These are phyloP conservation scores for Skeletonema grethae DNA, from an alignment of 108 stramenopile species.

Conservation along the genomic window DNA sequence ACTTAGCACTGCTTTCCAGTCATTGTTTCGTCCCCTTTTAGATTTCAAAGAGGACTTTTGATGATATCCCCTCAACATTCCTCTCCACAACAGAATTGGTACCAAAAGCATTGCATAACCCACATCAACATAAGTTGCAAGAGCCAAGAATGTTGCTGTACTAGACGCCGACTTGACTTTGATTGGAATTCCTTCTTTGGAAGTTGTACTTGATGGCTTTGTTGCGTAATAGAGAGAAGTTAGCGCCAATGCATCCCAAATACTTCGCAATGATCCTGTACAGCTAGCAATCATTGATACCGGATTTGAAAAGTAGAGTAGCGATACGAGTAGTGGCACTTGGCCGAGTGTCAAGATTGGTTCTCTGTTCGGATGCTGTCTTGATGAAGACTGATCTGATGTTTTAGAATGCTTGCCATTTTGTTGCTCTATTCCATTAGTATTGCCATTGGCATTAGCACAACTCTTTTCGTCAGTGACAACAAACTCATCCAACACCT, in stretches of 20 bases:
- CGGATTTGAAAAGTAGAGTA: constrained; percentile 62
- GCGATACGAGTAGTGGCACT: constrained; percentile 50
- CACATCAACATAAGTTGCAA: constrained; percentile 60
- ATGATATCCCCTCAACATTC: constrained; percentile 9
- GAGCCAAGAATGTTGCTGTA: constrained; percentile 52
- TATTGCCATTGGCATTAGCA: not conserved
- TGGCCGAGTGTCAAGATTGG: constrained; percentile 31
- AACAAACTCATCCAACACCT: constrained; percentile 1
- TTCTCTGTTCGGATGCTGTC: constrained; percentile 3
- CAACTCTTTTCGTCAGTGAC: not conserved
- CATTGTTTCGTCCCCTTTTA: constrained; percentile 6
- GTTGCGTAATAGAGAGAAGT: constrained; percentile 42
- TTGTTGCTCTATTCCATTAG: not conserved
- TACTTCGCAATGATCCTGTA: constrained; percentile 48
- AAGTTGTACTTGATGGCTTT: not conserved
- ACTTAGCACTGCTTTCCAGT: constrained; percentile 30
- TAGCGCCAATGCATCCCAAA: constrained; percentile 52
- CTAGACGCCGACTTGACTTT: constrained; percentile 20
- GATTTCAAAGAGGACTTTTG: constrained; percentile 13
- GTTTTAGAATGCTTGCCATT: not conserved
- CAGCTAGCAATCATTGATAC: constrained; percentile 49
- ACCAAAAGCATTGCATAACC: constrained; percentile 50
- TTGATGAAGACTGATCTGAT: not conserved
- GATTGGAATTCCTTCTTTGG: constrained; percentile 16
- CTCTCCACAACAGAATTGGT: constrained; percentile 48